Conservation (phyloP, 2,329 filamentous ascomycete genomes). For the Botryotinia narcissicola region DNA sequence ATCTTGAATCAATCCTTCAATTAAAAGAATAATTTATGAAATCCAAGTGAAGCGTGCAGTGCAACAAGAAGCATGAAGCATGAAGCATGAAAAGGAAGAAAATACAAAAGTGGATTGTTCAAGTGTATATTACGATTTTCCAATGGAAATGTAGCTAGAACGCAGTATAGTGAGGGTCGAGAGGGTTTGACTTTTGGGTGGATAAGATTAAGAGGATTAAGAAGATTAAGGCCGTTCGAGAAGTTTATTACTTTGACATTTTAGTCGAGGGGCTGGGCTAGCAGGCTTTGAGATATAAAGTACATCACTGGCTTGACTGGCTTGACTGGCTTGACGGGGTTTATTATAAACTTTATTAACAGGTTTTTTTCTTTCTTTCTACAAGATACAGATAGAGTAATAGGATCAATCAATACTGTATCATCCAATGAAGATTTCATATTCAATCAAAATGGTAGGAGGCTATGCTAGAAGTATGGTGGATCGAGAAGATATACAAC, state of each 20-base stretch:
- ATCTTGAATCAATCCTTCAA: not conserved
- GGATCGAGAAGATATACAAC: not conserved
- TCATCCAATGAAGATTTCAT: not conserved
- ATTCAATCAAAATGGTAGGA: not conserved
- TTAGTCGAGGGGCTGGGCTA: slow-evolving; percentile 6
- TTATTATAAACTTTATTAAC: not conserved
- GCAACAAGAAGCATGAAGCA: not conserved
- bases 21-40: not conserved
- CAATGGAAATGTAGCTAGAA: not conserved
- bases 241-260: not conserved
- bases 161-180: not conserved
- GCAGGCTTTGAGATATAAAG: not conserved
- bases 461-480: not conserved
- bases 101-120: not conserved
- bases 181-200: not conserved
- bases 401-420: not conserved
- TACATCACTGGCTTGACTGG: not conserved
- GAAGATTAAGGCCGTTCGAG: not conserved
- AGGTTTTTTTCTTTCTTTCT: not conserved
- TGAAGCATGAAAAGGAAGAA: not conserved
- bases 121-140: not conserved
- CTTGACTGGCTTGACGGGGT: not conserved
- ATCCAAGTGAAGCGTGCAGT: not conserved
- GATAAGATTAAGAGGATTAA: not conserved
- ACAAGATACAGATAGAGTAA: not conserved